Evolutionary conservation across 495 filamentous ascomycete species (phyloP).

Genomic region (Evernia prunastri): DNA sequence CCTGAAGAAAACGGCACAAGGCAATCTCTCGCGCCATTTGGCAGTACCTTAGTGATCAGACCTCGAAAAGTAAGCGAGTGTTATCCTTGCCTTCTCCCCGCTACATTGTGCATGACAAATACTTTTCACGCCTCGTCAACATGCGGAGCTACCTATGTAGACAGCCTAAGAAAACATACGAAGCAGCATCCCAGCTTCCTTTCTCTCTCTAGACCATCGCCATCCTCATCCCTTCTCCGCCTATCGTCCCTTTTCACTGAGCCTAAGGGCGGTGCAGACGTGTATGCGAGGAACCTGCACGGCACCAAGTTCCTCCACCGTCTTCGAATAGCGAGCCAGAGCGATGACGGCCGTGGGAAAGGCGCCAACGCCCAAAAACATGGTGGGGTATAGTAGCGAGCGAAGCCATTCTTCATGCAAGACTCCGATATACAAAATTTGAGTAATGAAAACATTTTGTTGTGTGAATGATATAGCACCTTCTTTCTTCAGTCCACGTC

Average conservation of each 20-base stretch:
- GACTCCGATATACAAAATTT: constrained; percentile 15
- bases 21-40: background rate
- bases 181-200: background rate
- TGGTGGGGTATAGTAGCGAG: constrained; percentile 21
- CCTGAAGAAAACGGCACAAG: background rate
- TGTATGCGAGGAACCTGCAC: background rate
- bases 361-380: constrained; percentile 9
- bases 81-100: background rate
- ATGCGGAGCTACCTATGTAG: background rate
- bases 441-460: constrained; percentile 15
- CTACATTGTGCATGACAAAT: background rate
- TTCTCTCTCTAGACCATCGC: background rate
- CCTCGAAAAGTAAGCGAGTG: background rate
- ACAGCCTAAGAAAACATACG: background rate
- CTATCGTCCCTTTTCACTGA: background rate
- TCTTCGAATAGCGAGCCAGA: constrained; percentile 2
- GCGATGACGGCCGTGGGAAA: background rate
- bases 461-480: constrained; percentile 8
- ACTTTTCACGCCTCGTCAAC: background rate
- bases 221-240: background rate
- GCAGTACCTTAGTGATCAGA: background rate
- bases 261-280: background rate
- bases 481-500: constrained; percentile 24
- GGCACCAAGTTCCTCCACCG: background rate
- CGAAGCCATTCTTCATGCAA: constrained; percentile 12